A percentile compares a stretch with the other conserved stretches of the same genome.
These are phyloP conservation scores for Lepidium aucheri DNA, from an alignment of 345 rosid species.

Conservation along the genomic window DNA sequence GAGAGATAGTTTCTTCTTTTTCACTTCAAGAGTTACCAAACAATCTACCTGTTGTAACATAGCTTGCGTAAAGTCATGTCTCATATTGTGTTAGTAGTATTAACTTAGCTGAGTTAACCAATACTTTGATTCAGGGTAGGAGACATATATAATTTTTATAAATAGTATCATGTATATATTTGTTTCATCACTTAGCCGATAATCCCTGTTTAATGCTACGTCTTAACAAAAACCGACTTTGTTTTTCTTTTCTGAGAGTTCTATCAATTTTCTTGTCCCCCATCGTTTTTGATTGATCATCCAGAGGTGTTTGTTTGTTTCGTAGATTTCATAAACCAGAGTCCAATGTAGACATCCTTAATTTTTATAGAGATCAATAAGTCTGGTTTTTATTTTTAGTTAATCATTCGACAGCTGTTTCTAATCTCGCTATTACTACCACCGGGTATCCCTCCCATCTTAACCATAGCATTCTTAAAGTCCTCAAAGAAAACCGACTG, in stretches of 20 bases:
- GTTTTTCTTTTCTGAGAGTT: neutral
- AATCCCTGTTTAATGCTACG: neutral
- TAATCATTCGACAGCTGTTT: constrained; percentile 39
- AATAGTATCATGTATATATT: neutral
- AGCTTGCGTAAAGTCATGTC: constrained; percentile 6
- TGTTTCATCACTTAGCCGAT: neutral
- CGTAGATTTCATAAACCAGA: neutral
- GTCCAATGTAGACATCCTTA: neutral
- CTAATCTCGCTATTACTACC: constrained; percentile 36
- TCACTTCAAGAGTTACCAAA: neutral
- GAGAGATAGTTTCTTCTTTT: neutral
- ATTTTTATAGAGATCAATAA: constrained; percentile 7
- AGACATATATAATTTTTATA: neutral
- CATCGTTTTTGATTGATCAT: neutral
- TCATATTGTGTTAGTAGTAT: constrained; percentile 17
- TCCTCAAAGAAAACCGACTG: constrained; percentile 47
- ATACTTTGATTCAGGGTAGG: constrained; percentile 7
- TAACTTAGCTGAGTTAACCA: constrained; percentile 1
- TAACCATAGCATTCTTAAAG: constrained; percentile 57
- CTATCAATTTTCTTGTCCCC: neutral
- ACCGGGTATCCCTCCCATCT: constrained; percentile 46
- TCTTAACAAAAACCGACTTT: neutral
- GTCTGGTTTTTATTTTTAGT: constrained; percentile 15
- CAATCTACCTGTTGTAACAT: constrained; percentile 19
- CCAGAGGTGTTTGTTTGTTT: neutral